Evolutionary conservation across 1,284 basidiomycete genomes (phyloP).

Genomic region (Marasmius oreades): DNA sequence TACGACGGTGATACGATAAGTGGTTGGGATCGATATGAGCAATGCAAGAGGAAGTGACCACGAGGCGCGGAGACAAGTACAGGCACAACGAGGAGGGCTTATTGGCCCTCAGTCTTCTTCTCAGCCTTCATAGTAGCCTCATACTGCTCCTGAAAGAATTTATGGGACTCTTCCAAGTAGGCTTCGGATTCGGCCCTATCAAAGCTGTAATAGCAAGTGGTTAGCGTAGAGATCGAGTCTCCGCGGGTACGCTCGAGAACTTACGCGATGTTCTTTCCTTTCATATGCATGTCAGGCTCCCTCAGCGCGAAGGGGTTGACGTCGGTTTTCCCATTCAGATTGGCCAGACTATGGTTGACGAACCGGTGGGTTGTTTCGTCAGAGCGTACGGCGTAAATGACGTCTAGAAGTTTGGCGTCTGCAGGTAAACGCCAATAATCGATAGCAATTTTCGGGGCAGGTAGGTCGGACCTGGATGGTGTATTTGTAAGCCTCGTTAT

Average conservation of each 20-base stretch:
- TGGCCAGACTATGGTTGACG: conserved; percentile 90
- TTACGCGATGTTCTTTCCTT: conserved; percentile 74
- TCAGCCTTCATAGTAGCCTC: conserved; percentile 5
- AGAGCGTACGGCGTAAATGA: conserved; percentile 85
- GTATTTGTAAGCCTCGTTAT: neutral
- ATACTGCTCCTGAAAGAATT: conserved; percentile 31
- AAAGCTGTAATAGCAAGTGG: conserved; percentile 47
- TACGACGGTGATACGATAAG: too few species aligned
- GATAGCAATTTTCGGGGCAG: conserved; percentile 88
- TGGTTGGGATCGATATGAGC: too few species aligned
- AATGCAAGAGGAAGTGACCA: too few species aligned
- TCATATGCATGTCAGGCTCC: conserved; percentile 83
- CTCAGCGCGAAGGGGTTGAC: conserved; percentile 89
- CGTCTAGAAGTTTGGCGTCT: conserved; percentile 80
- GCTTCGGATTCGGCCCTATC: conserved; percentile 70
- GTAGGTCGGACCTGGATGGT: conserved; percentile 45
- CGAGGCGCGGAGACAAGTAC: neutral
- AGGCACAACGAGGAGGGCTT: neutral
- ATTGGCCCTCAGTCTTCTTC: neutral
- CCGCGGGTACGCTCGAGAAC: conserved; percentile 24
- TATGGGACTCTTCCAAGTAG: conserved; percentile 57
- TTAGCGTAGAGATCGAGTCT: conserved; percentile 1
- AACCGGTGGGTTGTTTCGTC: conserved; percentile 94
- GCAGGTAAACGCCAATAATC: conserved; percentile 87
- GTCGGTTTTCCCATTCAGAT: conserved; percentile 72